Conservation (phyloP, 1,284 basidiomycete species). For the Xerocomus amazonicus region DNA sequence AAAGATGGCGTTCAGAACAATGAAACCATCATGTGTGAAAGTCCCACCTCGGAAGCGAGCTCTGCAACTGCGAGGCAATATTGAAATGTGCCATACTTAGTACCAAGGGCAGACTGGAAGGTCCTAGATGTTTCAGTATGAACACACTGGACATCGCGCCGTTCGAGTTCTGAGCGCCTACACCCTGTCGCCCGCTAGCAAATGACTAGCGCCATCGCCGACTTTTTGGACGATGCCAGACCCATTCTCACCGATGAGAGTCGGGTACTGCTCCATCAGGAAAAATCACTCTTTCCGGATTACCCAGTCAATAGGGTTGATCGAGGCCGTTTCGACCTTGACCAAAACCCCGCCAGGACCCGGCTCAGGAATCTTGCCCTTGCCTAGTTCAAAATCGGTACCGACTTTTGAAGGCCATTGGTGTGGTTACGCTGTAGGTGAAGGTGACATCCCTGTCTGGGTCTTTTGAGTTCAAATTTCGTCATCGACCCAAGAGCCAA, state of each 20-base stretch:
- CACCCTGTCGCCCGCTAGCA: background rate
- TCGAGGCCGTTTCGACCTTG: background rate
- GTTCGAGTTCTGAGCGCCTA: background rate
- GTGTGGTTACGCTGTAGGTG: background rate
- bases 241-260: constrained; percentile 1
- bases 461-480: too few species aligned
- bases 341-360: constrained; percentile 21
- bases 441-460: background rate
- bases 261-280: background rate
- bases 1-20: background rate
- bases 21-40: background rate
- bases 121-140: constrained; percentile 1
- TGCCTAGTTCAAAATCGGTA: constrained; percentile 10
- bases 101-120: constrained; percentile 9
- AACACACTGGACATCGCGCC: background rate
- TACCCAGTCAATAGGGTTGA: constrained; percentile 2
- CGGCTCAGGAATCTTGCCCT: constrained; percentile 12
- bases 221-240: constrained; percentile 5
- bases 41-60: constrained; percentile 37
- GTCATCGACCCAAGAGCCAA: too few species aligned
- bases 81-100: constrained; percentile 35
- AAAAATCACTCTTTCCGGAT: background rate
- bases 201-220: background rate
- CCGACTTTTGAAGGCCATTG: constrained; percentile 11
- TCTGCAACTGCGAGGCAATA: constrained; percentile 37